A percentile compares a stretch with the other conserved stretches of the same genome.
phyloP scores from a whole-genome alignment of 1,284 basidiomycete genomes.

The Apiotrichum mycotoxinovorans region DNA sequence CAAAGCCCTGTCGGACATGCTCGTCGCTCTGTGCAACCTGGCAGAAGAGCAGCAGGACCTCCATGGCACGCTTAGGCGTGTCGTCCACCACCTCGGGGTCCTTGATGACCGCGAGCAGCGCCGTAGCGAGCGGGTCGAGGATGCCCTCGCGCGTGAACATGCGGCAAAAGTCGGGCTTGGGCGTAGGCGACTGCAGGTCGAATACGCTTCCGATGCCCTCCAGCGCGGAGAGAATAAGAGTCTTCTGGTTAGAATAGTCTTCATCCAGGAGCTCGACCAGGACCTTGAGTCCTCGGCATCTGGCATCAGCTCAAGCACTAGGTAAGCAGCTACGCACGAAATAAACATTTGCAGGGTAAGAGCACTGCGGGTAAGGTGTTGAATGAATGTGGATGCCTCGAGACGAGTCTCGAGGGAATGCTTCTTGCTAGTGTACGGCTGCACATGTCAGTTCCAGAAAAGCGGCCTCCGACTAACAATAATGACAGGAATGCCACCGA shows the following conservation, averaged over 20 bases:
- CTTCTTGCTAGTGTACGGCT: conserved; percentile 85
- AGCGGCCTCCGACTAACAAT: conserved; percentile 59
- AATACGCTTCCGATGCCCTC: conserved; percentile 94
- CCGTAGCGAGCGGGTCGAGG: conserved; percentile 85
- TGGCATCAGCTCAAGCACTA: conserved; percentile 41
- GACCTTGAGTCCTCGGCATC: conserved; percentile 87
- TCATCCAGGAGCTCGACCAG: conserved; percentile 94
- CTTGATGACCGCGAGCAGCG: conserved; percentile 80
- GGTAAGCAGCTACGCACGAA: conserved; percentile 63
- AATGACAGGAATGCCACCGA: conserved; percentile 87
- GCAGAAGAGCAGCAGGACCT: conserved; percentile 86
- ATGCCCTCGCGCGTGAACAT: conserved; percentile 97
- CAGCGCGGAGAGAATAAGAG: conserved; percentile 88
- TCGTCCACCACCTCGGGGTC: conserved; percentile 64
- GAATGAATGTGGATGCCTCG: conserved; percentile 94
- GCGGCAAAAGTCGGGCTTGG: conserved; percentile 95
- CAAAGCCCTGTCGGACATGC: conserved; percentile 84
- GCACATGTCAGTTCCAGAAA: neutral
- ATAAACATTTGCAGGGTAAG: conserved; percentile 97
- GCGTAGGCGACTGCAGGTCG: conserved; percentile 86
- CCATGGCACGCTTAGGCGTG: conserved; percentile 82
- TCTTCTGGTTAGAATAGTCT: conserved; percentile 82
- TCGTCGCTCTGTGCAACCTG: conserved; percentile 92
- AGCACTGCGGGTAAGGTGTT: conserved; percentile 83
- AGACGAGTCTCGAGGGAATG: conserved; percentile 87